A percentile compares a stretch with the other conserved stretches of the same genome.
Evolutionary conservation across 345 rosid species (phyloP).

Genomic region (Pistacia integerrima): DNA sequence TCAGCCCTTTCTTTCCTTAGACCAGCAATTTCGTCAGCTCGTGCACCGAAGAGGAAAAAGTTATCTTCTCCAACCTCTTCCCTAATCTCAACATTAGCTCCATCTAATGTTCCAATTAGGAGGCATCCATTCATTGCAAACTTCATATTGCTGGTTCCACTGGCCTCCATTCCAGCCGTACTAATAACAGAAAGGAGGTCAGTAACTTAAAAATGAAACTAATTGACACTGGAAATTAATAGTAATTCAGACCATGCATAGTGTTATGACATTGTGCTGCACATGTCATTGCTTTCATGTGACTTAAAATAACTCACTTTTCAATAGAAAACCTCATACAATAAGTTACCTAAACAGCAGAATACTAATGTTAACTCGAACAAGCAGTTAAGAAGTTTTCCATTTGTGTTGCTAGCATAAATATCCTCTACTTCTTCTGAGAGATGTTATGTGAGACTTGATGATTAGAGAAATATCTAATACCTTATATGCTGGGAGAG

Average conservation of each 20-base stretch:
- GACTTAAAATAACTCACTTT: too few species aligned
- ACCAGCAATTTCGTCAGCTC: slow-evolving; percentile 45
- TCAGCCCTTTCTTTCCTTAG: slow-evolving; percentile 51
- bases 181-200: slow-evolving; percentile 18
- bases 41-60: slow-evolving; percentile 54
- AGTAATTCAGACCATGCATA: neutral
- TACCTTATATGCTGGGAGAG: slow-evolving; percentile 60
- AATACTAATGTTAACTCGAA: neutral
- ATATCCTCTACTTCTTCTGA: neutral
- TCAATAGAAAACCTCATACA: neutral
- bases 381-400: neutral
- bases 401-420: neutral
- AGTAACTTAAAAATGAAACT: neutral
- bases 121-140: slow-evolving; percentile 56
- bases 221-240: neutral
- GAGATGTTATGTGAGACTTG: neutral
- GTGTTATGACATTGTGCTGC: neutral
- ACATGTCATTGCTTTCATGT: too few species aligned
- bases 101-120: slow-evolving; percentile 53
- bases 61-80: slow-evolving; percentile 56
- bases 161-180: slow-evolving; percentile 63
- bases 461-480: neutral
- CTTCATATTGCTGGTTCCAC: slow-evolving; percentile 63
- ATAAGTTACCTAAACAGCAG: neutral
- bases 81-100: slow-evolving; percentile 56